Conservation (phyloP, 1,139 yeast species). For the Schwanniomyces etchellsii region DNA sequence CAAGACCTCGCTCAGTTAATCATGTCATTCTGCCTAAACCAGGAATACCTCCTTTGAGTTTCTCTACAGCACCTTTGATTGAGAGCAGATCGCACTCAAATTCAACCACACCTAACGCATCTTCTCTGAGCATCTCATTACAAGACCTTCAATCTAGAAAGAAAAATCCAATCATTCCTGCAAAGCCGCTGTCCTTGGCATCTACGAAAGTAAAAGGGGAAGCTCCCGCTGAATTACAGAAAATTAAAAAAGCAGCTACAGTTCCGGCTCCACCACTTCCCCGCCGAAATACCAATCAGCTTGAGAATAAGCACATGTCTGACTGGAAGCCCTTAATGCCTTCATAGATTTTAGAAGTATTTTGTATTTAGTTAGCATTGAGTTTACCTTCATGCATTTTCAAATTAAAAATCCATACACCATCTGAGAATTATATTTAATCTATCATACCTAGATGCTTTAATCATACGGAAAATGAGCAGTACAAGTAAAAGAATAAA, state of each 20-base stretch:
- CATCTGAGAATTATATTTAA: no score
- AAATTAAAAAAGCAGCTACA: slow-evolving; percentile 1
- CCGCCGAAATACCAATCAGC: slow-evolving; percentile 5
- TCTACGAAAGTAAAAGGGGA: slow-evolving; percentile 15
- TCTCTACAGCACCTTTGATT: slow-evolving; percentile 33
- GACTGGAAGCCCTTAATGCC: slow-evolving; percentile 58
- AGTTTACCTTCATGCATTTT: neutral
- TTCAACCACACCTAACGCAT: slow-evolving; percentile 3
- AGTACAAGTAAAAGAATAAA: slow-evolving; percentile 33
- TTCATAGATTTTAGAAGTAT: slow-evolving; percentile 19
- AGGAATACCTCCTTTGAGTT: slow-evolving; percentile 29
- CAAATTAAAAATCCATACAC: neutral
- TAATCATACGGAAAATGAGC: no score
- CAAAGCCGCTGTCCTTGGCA: slow-evolving; percentile 25
- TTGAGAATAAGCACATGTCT: slow-evolving; percentile 28
- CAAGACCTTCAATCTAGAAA: no score
- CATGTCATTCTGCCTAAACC: slow-evolving; percentile 8
- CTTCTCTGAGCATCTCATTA: no score
- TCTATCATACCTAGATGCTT: no score
- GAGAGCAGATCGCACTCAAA: slow-evolving; percentile 28
- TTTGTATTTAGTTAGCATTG: neutral
- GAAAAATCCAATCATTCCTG: slow-evolving; percentile 40
- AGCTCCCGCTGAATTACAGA: slow-evolving; percentile 2
- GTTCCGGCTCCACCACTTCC: slow-evolving; percentile 3
- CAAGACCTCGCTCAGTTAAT: slow-evolving; percentile 20